Percentiles rank a stretch among this genome's conserved stretches.
phyloP scores from a whole-genome alignment of 2,329 filamentous ascomycete genomes.

The Colletotrichum eremochloae region DNA sequence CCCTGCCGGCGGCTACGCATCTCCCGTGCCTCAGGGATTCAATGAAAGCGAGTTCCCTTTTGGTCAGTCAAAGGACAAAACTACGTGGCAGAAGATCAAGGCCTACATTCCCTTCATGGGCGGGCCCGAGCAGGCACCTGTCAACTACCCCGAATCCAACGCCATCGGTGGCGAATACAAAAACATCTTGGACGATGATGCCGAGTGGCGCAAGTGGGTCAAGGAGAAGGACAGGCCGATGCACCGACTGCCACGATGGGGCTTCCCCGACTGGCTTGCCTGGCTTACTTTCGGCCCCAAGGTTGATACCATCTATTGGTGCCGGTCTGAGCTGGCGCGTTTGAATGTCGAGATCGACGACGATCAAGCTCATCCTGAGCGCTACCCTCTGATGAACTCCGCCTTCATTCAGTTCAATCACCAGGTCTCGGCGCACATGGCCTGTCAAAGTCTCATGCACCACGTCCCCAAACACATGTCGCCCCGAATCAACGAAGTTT shows the following conservation, averaged over 20 bases:
- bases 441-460: conserved; percentile 90
- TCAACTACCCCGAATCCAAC: conserved; percentile 75
- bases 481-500: conserved; percentile 92
- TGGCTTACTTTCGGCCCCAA: conserved; percentile 86
- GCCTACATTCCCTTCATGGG: conserved; percentile 63
- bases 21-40: conserved; percentile 71
- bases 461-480: conserved; percentile 95
- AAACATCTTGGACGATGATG: conserved; percentile 67
- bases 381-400: conserved; percentile 92
- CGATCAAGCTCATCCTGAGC: conserved; percentile 87
- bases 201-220: conserved; percentile 86
- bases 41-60: conserved; percentile 60
- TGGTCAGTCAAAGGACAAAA: conserved; percentile 57
- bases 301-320: conserved; percentile 95
- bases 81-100: conserved; percentile 66
- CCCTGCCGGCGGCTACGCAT: conserved; percentile 71
- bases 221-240: conserved; percentile 86
- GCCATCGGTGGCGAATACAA: conserved; percentile 66
- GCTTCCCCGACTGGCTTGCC: conserved; percentile 77
- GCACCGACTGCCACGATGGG: conserved; percentile 77
- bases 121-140: conserved; percentile 52
- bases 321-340: conserved; percentile 85
- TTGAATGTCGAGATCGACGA: conserved; percentile 92
- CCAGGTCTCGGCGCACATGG: conserved; percentile 98
- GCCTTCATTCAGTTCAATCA: conserved; percentile 99